Evolutionary conservation across 495 filamentous ascomycete species (phyloP).

Genomic region (Aspergillus ellipticus): DNA sequence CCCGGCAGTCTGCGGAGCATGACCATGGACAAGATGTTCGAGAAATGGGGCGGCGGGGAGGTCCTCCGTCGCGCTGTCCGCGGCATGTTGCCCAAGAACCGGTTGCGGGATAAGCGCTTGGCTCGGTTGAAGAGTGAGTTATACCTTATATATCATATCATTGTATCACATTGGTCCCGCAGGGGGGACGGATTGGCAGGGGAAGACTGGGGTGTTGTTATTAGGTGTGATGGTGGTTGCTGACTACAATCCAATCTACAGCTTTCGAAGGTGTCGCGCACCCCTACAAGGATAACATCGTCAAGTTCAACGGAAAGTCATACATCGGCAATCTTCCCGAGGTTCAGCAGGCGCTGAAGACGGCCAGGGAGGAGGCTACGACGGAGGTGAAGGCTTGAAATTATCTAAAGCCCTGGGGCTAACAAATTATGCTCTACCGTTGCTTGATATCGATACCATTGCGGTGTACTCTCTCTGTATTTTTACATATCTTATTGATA

Average conservation of each 20-base stretch:
- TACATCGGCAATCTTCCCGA: conserved; percentile 40
- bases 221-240: too few species aligned
- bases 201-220: too few species aligned
- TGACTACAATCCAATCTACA: conserved; percentile 28
- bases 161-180: too few species aligned
- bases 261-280: conserved; percentile 88
- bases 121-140: conserved; percentile 78
- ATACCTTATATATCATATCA: too few species aligned
- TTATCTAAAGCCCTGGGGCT: too few species aligned
- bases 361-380: conserved; percentile 34
- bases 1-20: conserved; percentile 83
- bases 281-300: conserved; percentile 85
- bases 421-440: background rate
- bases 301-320: conserved; percentile 60
- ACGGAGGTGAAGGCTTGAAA: background rate
- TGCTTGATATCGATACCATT: conserved; percentile 14
- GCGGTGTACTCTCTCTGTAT: conserved; percentile 16
- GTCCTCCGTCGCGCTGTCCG: conserved; percentile 86
- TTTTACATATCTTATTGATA: conserved; percentile 25
- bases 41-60: conserved; percentile 91
- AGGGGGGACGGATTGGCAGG: too few species aligned
- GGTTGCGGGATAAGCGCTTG: conserved; percentile 78
- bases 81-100: conserved; percentile 98
- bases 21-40: conserved; percentile 92
- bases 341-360: conserved; percentile 44